phyloP scores from a whole-genome alignment of 129 eudicot genomes.

The Chrysanthemum lavandulifolium region DNA sequence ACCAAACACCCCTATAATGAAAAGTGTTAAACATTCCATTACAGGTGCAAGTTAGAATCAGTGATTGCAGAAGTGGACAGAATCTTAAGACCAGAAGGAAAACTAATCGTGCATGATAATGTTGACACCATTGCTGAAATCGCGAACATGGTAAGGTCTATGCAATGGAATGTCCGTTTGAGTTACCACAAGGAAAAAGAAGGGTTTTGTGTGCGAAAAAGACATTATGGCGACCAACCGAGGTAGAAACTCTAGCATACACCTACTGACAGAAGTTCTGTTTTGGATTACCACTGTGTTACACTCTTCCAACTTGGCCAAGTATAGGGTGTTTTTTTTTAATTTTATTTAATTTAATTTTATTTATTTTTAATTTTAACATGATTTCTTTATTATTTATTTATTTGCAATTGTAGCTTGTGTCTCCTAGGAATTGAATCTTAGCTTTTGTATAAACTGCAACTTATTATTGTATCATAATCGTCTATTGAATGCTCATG shows the following conservation, averaged over 20 bases:
- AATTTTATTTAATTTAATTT: too few species aligned
- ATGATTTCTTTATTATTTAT: too few species aligned
- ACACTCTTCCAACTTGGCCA: background rate
- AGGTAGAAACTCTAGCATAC: constrained; percentile 43
- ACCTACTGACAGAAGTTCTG: constrained; percentile 11
- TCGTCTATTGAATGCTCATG: too few species aligned
- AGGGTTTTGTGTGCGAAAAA: constrained; percentile 50
- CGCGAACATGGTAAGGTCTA: constrained; percentile 52
- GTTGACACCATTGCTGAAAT: constrained; percentile 45
- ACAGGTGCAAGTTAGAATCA: constrained; percentile 55
- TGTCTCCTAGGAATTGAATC: too few species aligned
- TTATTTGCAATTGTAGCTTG: too few species aligned
- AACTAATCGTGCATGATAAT: constrained; percentile 52
- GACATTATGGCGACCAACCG: constrained; percentile 56
- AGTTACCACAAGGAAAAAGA: constrained; percentile 45
- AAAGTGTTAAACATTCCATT: background rate
- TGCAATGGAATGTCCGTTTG: constrained; percentile 49
- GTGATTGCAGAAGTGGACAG: constrained; percentile 66
- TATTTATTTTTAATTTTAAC: too few species aligned
- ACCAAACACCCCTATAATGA: background rate
- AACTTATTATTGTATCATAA: too few species aligned
- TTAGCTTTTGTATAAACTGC: too few species aligned
- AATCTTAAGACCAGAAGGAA: constrained; percentile 57
- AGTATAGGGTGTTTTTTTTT: too few species aligned
- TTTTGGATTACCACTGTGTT: background rate